phyloP scores from a whole-genome alignment of 2,329 filamentous ascomycete genomes.

The Microdochium bolleyi region DNA sequence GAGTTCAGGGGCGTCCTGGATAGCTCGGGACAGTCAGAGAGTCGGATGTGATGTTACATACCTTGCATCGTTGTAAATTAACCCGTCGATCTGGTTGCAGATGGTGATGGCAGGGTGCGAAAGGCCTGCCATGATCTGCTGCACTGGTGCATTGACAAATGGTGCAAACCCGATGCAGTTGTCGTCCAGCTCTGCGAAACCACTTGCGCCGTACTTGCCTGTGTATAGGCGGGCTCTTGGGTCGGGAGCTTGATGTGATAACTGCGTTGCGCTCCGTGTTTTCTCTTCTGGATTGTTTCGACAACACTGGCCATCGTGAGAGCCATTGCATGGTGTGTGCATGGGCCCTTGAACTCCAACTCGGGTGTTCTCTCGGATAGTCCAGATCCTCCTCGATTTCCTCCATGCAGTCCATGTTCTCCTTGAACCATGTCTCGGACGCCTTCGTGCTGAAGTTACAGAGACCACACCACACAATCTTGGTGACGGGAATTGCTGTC shows the following conservation, averaged over 20 bases:
- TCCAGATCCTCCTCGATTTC: neutral
- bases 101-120: neutral
- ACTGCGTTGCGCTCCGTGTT: neutral
- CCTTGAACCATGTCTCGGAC: neutral
- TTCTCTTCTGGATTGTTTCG: neutral
- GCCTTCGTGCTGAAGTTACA: neutral
- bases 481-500: neutral
- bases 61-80: neutral
- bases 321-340: neutral
- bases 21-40: neutral
- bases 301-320: neutral
- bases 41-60: neutral
- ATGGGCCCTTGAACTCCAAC: neutral
- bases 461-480: neutral
- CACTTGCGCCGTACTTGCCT: neutral
- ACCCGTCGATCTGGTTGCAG: neutral
- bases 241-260: neutral
- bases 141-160: neutral
- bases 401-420: neutral
- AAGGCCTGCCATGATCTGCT: neutral
- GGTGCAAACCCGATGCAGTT: neutral
- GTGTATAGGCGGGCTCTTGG: neutral
- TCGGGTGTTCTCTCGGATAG: neutral
- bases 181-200: neutral
- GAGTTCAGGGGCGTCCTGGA: neutral